Evolutionary conservation across 345 rosid genomes (phyloP), one percentile per base, ranked within the genome.

Genomic region (Noccaea caerulescens): DNA sequence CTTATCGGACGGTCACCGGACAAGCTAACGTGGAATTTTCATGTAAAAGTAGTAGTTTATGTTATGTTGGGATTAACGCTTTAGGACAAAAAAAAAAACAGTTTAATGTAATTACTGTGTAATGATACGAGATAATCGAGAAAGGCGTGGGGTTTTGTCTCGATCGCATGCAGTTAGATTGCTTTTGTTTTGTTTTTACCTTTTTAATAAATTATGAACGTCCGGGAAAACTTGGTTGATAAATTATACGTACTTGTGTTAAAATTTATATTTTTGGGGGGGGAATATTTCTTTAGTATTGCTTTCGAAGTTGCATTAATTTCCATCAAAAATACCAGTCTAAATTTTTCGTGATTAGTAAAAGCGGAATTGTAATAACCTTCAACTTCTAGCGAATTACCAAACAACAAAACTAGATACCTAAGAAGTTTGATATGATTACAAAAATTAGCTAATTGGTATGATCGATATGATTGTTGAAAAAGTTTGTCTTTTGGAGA

Each of bases 71-170:
- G 52, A 44, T 41, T 41, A 38, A 57, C 49, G 71, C 42, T 8
- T 57, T 32, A 58, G 53, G 77, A 73, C 62, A 43, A 52, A 44
- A 38, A 34, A 18, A 23, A 12, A 12, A 9, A 34, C 10, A 11
- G 14, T 9, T 30, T 11, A 61, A 36, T 61, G 73, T 75, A 75
- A 44, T 18, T 68, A 69, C 68, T 68, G 69, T 61, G 70, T 69
- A 62, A 61, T 69, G 75, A 68, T 75, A 68, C 37, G 73, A 62
- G 70, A 45, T 38, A 68, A 55, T 68, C 79, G 79, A 75, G 74
- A 55, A 58, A 75, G 59, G 74, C 74, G 79, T 75, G 59, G 27
- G 37, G 12, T 38, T 75, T 75, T 75, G 79, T 75, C 79, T 68
- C 65, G 49, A 75, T 68, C 69, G 52, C 68, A 60, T 68, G 63